Percentiles rank a stretch among this genome's conserved stretches.
These are phyloP conservation scores for Nakazawaea ishiwadae DNA, from an alignment of 805 yeast species.

Conservation along the genomic window DNA sequence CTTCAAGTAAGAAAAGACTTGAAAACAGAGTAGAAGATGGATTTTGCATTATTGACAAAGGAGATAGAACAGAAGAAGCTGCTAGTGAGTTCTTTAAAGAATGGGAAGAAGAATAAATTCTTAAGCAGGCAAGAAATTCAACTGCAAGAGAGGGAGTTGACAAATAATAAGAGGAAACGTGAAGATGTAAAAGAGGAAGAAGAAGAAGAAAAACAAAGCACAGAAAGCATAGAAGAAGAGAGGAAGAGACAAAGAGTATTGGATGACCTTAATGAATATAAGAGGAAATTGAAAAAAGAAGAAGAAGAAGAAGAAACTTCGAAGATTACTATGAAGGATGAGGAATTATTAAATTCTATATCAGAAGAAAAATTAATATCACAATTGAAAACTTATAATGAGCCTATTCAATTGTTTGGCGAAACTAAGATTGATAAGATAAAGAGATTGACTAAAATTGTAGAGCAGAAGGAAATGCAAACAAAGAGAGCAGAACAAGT, in stretches of 20 bases:
- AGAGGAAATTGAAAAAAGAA: conserved; percentile 11
- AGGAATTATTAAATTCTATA: conserved; percentile 4
- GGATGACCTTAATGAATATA: background rate
- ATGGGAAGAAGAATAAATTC: conserved; percentile 14
- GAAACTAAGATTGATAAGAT: conserved; percentile 19
- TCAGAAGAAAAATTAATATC: conserved; percentile 23
- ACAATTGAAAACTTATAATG: conserved; percentile 20
- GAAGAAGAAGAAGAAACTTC: background rate
- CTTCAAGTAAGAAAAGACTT: background rate
- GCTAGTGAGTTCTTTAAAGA: conserved; percentile 10
- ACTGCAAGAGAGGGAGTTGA: conserved; percentile 14
- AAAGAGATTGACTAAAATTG: conserved; percentile 9
- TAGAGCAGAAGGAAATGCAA: conserved; percentile 16
- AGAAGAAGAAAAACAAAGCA: conserved; percentile 4
- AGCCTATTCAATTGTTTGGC: conserved; percentile 15
- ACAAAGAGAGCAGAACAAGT: conserved; percentile 23
- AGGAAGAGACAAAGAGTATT: background rate
- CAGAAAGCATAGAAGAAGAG: conserved; percentile 4
- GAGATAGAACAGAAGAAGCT: conserved; percentile 44
- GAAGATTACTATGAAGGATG: conserved; percentile 1
- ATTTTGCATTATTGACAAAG: conserved; percentile 28
- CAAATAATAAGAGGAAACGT: conserved; percentile 4
- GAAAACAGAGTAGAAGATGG: background rate
- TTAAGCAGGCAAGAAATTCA: conserved; percentile 13
- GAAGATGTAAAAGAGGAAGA: conserved; percentile 5